These are phyloP conservation scores for Phialocephala subalpina DNA, from an alignment of 2,329 filamentous ascomycete genomes.

Conservation along the genomic window DNA sequence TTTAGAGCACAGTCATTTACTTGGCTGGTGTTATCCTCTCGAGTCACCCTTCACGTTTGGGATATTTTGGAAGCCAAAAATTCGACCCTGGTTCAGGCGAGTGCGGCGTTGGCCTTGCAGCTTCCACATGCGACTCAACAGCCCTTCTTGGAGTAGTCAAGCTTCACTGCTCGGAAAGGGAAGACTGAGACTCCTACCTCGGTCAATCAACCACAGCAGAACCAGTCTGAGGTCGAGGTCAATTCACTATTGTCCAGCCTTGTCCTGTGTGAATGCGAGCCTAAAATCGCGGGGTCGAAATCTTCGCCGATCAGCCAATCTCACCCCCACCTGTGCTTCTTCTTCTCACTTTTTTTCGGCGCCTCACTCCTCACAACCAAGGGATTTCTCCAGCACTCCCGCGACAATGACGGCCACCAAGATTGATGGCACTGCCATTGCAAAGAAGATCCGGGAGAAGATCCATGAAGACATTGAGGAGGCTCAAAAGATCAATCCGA, in stretches of 20 bases:
- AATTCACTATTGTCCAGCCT: slow-evolving; percentile 25
- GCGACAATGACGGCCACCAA: slow-evolving; percentile 83
- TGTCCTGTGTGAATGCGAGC: slow-evolving; percentile 16
- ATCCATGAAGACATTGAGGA: slow-evolving; percentile 82
- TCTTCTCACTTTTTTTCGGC: slow-evolving; percentile 20
- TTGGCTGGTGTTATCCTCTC: not conserved
- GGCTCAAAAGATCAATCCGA: slow-evolving; percentile 82
- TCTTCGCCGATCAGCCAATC: slow-evolving; percentile 29
- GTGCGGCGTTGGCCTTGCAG: not conserved
- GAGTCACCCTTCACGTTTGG: slow-evolving; percentile 1
- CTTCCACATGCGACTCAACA: slow-evolving; percentile 10
- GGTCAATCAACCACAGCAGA: slow-evolving; percentile 10
- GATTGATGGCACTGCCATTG: slow-evolving; percentile 96
- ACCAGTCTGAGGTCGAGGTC: not conserved
- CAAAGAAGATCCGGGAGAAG: slow-evolving; percentile 86
- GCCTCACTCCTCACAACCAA: slow-evolving; percentile 19
- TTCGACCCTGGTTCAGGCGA: slow-evolving; percentile 2
- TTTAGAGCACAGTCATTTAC: slow-evolving; percentile 12
- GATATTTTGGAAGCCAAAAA: not conserved
- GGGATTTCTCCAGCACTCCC: slow-evolving; percentile 58
- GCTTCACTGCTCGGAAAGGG: slow-evolving; percentile 17
- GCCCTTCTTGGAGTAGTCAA: slow-evolving; percentile 6
- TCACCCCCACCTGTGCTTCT: slow-evolving; percentile 32
- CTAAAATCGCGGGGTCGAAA: slow-evolving; percentile 39
- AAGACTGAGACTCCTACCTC: slow-evolving; percentile 19